Evolutionary conservation across 495 filamentous ascomycete species (phyloP).

Genomic region (Penicillium cosmopolitanum): DNA sequence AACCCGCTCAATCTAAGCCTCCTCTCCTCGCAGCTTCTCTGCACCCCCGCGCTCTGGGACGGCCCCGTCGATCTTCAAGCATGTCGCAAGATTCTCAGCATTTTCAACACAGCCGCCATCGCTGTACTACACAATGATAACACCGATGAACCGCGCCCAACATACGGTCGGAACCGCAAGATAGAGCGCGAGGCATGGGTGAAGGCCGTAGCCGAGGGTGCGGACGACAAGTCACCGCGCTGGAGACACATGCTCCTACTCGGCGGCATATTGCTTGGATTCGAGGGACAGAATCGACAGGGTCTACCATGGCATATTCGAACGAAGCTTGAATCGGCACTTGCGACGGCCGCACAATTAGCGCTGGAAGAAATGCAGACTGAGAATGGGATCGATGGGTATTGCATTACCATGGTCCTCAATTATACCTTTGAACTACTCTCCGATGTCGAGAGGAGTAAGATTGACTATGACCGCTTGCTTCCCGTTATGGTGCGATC

Average conservation of each 20-base stretch:
- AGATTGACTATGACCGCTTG: conserved; percentile 77
- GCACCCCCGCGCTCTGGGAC: conserved; percentile 85
- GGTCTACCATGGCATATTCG: conserved; percentile 65
- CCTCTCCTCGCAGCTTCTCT: conserved; percentile 86
- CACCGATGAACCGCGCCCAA: conserved; percentile 41
- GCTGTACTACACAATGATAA: conserved; percentile 63
- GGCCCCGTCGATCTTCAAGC: conserved; percentile 70
- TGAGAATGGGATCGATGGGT: conserved; percentile 58
- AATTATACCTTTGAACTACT: conserved; percentile 79
- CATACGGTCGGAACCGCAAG: conserved; percentile 49
- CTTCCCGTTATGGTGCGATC: conserved; percentile 71
- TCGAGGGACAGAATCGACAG: conserved; percentile 68
- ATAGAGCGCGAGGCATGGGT: conserved; percentile 76
- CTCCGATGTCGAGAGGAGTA: conserved; percentile 54
- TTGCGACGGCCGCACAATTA: conserved; percentile 79
- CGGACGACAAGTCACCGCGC: conserved; percentile 79
- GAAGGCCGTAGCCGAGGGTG: conserved; percentile 77
- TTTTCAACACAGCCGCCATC: conserved; percentile 83
- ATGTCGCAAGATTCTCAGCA: conserved; percentile 76
- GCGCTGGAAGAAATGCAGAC: conserved; percentile 61
- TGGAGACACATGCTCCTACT: conserved; percentile 89
- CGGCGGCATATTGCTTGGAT: conserved; percentile 79
- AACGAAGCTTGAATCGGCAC: conserved; percentile 72
- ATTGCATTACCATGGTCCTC: conserved; percentile 70
- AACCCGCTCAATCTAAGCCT: conserved; percentile 92